These are phyloP conservation scores for Ilyonectria sp. DNA, from an alignment of 2,329 filamentous ascomycete genomes.

Conservation along the genomic window DNA sequence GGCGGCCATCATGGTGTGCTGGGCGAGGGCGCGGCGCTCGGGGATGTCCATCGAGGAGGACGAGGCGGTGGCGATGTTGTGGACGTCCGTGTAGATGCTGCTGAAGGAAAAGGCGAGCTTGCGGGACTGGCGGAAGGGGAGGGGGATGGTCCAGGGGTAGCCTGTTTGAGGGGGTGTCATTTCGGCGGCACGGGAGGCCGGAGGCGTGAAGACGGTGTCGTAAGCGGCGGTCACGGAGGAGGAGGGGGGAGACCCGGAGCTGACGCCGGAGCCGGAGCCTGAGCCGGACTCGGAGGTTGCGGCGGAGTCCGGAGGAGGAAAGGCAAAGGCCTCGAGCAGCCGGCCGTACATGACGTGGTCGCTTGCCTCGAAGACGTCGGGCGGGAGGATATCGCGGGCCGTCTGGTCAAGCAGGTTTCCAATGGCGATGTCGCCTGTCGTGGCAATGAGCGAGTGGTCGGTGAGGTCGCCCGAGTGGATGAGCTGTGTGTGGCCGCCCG, in stretches of 20 bases:
- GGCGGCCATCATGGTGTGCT: conserved; percentile 81
- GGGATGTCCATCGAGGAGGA: conserved; percentile 61
- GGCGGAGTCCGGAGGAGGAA: conserved; percentile 60
- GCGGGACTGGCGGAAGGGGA: conserved; percentile 74
- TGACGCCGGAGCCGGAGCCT: neutral
- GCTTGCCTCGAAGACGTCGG: conserved; percentile 65
- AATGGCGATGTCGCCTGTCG: conserved; percentile 85
- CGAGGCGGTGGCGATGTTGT: conserved; percentile 58
- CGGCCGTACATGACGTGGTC: conserved; percentile 84
- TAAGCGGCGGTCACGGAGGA: conserved; percentile 38
- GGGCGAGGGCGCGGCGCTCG: conserved; percentile 79
- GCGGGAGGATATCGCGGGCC: conserved; percentile 82
- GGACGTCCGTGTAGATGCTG: conserved; percentile 71
- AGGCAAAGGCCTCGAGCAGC: conserved; percentile 84
- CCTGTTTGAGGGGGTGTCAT: conserved; percentile 59
- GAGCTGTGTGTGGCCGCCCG: conserved; percentile 92
- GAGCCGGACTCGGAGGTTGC: conserved; percentile 14
- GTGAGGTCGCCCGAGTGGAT: conserved; percentile 79
- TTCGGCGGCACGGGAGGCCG: conserved; percentile 71
- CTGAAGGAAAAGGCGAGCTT: conserved; percentile 82
- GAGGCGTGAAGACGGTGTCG: conserved; percentile 70
- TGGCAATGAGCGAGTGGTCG: conserved; percentile 81
- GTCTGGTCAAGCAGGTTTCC: conserved; percentile 93
- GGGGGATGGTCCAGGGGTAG: conserved; percentile 75
- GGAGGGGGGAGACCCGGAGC: conserved; percentile 30